Evolutionary conservation across 1,139 yeast species (phyloP), one percentile per base, ranked within the genome.

Genomic region (Candida sp.): DNA sequence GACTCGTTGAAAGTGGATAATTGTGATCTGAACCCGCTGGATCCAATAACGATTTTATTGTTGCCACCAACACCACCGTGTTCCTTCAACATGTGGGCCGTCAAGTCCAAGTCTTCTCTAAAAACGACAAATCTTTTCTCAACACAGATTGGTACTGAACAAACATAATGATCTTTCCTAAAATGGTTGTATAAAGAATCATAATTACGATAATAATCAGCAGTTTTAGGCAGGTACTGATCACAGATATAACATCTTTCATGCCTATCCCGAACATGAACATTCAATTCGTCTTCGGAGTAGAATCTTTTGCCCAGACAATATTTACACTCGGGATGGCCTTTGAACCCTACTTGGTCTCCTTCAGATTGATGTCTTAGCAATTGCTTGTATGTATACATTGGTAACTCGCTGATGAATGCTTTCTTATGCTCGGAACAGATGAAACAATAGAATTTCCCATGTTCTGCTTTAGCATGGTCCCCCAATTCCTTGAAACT

Each of bases 161-260:
- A 93, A 11, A 84, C 82, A 61, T 72, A 89, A 64, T 93, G 99
- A 39, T 76, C 81, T 5, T 60, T 64, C 49, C 71, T 73, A 65
- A 93, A 93, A 68, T 93, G 99, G 12, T 72, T 67, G 53, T 83
- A 87, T 42, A 93, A 70, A 35, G 80, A 70, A 43, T 85, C 84
- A 57, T 91, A 91, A 61, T 91, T 79, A 51, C 75, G 76, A 64
- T 85, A 95, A 63, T 88, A 90, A 55, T 83, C 89, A 0, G 95
- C 95, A 4, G 75, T 70, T 21, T 79, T 67, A 1, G 87, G 79
- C 50, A 75, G 73, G 12, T 81, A 71, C 56, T 80, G 84, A 53
- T 90, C 96, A 68, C 99, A 93, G 34, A 95, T 82, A 55, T 84
- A 87, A 62, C 99, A 93, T 53, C 84, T 81, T 60, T 91, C 97